These are phyloP conservation scores for Lactuca saligna DNA, from an alignment of 129 eudicot genomes.

Conservation along the genomic window DNA sequence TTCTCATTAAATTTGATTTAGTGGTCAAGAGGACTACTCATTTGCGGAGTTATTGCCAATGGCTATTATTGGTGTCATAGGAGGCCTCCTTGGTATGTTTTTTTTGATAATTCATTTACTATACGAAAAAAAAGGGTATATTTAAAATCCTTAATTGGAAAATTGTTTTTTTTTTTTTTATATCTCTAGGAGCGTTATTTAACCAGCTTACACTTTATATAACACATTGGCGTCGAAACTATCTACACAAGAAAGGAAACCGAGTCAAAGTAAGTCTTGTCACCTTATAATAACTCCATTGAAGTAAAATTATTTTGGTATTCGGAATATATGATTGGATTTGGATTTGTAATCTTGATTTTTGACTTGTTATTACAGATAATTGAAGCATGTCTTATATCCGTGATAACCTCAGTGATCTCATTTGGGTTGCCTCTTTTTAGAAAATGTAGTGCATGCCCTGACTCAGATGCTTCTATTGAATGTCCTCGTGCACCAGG, in stretches of 20 bases:
- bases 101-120: background rate
- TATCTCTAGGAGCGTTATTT: slow-evolving; percentile 72
- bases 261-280: slow-evolving; percentile 71
- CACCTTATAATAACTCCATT: background rate
- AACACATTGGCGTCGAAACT: slow-evolving; percentile 87
- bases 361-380: slow-evolving; percentile 43
- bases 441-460: slow-evolving; percentile 89
- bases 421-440: slow-evolving; percentile 97
- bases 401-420: slow-evolving; percentile 75
- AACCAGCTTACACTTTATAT: slow-evolving; percentile 87
- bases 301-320: background rate
- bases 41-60: slow-evolving; percentile 91
- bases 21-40: slow-evolving; percentile 99
- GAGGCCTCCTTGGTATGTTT: slow-evolving; percentile 93
- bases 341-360: background rate
- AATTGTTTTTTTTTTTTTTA: background rate
- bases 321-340: slow-evolving; percentile 6
- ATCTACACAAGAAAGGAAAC: slow-evolving; percentile 91
- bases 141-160: slow-evolving; percentile 8
- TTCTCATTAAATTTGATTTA: slow-evolving; percentile 39
- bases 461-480: slow-evolving; percentile 56
- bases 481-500: slow-evolving; percentile 95
- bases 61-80: slow-evolving; percentile 98
- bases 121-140: background rate
- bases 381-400: slow-evolving; percentile 86